Conservation (phyloP, 768 basidiomycete species). For the Lentinula edodes region DNA sequence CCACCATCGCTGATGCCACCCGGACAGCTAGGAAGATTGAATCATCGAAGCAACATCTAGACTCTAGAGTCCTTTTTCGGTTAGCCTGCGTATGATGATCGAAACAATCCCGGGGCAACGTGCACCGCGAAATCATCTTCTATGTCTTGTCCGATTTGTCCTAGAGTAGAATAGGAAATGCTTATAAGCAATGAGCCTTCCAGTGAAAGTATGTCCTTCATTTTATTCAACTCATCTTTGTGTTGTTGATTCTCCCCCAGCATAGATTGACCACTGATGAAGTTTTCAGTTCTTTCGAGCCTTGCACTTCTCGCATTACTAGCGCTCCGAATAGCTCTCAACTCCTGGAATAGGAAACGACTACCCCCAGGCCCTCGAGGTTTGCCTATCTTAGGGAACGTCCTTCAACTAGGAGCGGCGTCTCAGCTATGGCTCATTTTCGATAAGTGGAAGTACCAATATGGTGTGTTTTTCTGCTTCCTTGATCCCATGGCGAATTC, state of each 20-base stretch:
- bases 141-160: not conserved
- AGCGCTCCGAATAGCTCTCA: not conserved
- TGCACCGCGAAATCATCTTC: not conserved
- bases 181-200: not conserved
- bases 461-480: not conserved
- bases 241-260: no score
- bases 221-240: no score
- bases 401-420: conserved; percentile 8
- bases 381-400: conserved; percentile 26
- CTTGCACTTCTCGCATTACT: not conserved
- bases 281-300: not conserved
- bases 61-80: no score
- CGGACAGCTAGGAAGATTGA: no score
- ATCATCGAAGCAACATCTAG: no score
- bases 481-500: not conserved
- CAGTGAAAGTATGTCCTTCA: no score
- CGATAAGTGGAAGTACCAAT: not conserved
- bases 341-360: not conserved
- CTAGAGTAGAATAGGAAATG: not conserved
- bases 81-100: no score
- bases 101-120: not conserved
- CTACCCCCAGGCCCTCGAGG: conserved; percentile 26
- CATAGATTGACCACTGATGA: not conserved
- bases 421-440: not conserved
- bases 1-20: no score